Evolutionary conservation across 805 yeast genomes (phyloP).

Genomic region (Candida morakotiae): DNA sequence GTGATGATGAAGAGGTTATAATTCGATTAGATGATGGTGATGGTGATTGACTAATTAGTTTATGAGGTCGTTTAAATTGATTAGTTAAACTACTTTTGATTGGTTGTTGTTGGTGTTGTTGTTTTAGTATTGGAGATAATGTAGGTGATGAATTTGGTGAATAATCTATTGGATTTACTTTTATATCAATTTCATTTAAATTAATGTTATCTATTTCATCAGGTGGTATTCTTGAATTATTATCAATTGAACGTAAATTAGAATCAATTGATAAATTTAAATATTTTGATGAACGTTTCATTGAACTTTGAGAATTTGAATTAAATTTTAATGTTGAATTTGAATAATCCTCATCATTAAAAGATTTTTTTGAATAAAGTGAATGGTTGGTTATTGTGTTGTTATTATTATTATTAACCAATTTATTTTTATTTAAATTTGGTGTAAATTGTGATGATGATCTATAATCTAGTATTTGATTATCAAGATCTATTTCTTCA

Average conservation of each 20-base stretch:
- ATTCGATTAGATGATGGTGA: constrained; percentile 28
- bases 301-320: constrained; percentile 12
- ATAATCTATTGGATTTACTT: constrained; percentile 1
- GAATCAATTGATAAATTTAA: constrained; percentile 38
- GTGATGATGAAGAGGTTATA: constrained; percentile 3
- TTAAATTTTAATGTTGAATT: constrained; percentile 3
- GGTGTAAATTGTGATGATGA: background rate
- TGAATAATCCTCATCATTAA: constrained; percentile 1
- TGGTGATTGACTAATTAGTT: constrained; percentile 40
- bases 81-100: constrained; percentile 11
- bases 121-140: background rate
- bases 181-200: constrained; percentile 17
- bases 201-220: constrained; percentile 3
- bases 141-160: constrained; percentile 7
- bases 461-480: constrained; percentile 7
- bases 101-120: background rate
- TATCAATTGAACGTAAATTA: constrained; percentile 8
- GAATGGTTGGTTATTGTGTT: no score
- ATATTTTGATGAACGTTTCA: constrained; percentile 40
- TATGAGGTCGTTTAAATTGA: constrained; percentile 42
- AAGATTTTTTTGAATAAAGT: background rate
- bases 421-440: background rate
- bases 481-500: constrained; percentile 9
- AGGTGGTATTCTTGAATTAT: constrained; percentile 1
- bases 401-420: background rate